Evolutionary conservation across 2,329 filamentous ascomycete genomes (phyloP).

Genomic region (Cylindrodendrum hubeiense): DNA sequence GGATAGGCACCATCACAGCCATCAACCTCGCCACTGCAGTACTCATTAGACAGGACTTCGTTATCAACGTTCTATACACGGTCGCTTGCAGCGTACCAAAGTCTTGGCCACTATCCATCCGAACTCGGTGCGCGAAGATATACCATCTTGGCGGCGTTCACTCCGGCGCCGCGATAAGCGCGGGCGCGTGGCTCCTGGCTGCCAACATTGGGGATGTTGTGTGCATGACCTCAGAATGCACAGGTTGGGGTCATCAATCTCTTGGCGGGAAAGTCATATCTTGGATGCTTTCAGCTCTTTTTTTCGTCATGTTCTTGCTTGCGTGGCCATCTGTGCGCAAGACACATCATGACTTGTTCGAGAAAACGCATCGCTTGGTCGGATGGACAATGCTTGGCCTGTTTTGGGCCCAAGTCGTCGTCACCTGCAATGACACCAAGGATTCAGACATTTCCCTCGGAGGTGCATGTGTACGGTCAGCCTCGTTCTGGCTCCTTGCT

Average conservation of each 20-base stretch:
- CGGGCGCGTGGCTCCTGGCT: constrained; percentile 61
- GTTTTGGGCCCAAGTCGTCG: constrained; percentile 74
- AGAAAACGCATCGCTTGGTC: constrained; percentile 77
- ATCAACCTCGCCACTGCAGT: constrained; percentile 63
- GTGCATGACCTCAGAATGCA: constrained; percentile 34
- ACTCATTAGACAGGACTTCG: constrained; percentile 64
- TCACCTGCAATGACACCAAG: constrained; percentile 61
- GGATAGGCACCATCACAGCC: constrained; percentile 56
- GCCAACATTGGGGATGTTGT: constrained; percentile 49
- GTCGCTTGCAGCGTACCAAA: constrained; percentile 60
- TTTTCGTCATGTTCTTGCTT: constrained; percentile 70
- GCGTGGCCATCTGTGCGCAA: constrained; percentile 74
- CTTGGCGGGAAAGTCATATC: constrained; percentile 61
- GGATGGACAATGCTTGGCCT: constrained; percentile 76
- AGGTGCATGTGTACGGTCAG: constrained; percentile 52
- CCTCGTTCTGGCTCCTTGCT: constrained; percentile 75
- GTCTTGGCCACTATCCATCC: constrained; percentile 60
- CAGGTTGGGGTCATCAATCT: constrained; percentile 46
- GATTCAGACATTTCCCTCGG: constrained; percentile 50
- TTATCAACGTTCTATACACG: constrained; percentile 65
- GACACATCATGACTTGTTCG: constrained; percentile 76
- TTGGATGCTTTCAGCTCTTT: constrained; percentile 70
- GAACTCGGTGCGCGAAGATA: constrained; percentile 60
- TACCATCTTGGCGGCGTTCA: constrained; percentile 66
- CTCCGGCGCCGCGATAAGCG: constrained; percentile 61